These are phyloP conservation scores for Thelonectria olida DNA, from an alignment of 2,329 filamentous ascomycete species.

Conservation along the genomic window DNA sequence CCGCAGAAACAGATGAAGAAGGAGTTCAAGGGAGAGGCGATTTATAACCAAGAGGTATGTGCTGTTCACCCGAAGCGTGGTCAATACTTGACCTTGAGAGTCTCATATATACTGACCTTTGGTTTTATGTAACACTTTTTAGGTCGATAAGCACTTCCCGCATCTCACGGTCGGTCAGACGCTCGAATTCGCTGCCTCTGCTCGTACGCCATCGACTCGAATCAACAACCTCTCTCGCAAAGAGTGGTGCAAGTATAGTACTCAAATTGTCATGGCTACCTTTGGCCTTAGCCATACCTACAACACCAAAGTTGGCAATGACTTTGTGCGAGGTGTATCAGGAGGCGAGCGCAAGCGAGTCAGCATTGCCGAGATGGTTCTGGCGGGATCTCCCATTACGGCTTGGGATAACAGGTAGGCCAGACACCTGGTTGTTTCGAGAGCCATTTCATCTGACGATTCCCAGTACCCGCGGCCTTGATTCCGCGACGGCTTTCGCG, in stretches of 20 bases:
- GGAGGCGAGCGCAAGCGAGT: constrained; percentile 83
- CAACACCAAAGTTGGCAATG: constrained; percentile 78
- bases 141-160: constrained; percentile 78
- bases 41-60: constrained; percentile 77
- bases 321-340: constrained; percentile 76
- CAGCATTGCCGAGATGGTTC: constrained; percentile 80
- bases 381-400: constrained; percentile 65
- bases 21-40: constrained; percentile 71
- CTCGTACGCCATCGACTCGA: constrained; percentile 72
- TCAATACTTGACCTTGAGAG: no score
- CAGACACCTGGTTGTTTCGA: no score
- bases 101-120: fast-evolving
- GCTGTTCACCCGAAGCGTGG: no score
- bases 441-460: no score
- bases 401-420: constrained; percentile 85
- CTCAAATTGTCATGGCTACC: constrained; percentile 73
- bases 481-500: constrained; percentile 77
- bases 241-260: constrained; percentile 69
- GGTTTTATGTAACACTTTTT: background rate
- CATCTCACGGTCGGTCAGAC: constrained; percentile 81
- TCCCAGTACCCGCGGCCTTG: constrained; percentile 74
- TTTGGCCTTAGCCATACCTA: constrained; percentile 79
- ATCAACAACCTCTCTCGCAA: constrained; percentile 68
- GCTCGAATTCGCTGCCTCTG: constrained; percentile 75
- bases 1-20: constrained; percentile 61